Evolutionary conservation across 768 basidiomycete species (phyloP), one percentile per base, ranked within the genome.

Genomic region (Megacollybia marginata): DNA sequence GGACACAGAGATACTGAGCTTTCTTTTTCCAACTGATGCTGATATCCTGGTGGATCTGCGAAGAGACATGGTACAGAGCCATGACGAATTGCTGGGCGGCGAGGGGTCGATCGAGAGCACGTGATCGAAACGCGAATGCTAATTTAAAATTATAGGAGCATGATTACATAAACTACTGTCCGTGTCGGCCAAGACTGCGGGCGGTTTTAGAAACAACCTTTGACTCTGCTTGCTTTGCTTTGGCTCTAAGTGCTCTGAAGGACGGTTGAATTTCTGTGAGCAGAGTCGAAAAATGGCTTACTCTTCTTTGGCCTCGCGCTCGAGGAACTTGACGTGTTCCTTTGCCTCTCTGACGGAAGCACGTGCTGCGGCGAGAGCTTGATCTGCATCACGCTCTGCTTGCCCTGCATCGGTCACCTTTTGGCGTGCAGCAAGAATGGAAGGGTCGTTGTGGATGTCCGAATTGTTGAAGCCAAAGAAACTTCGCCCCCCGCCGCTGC

Each of bases 301-400:
- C 72, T 73, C 69, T 52, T 71, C 67, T 18, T 62, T 52, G 4
- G 67, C 69, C 49, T 71, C 71, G 11, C 60, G 55, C 58, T 73
- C 70, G 11, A 73, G 62, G 40, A 60, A 55, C n/a, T 57, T 55
- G 31, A 69, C 69, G 42, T 73, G 70, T 20, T 68, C 65, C 40
- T 54, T 59, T 1, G 70, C 71, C 44, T 62, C 65, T 16, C 61
- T 57, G 16, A 70, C 71, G 43, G 67, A 63, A 1, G 54, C 53
- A 0, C 66, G 40, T 1, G 70, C 71, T 9, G 59, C 50, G 11
- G 48, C 46, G 9, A 72, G 55, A 1, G 70, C 70, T 10, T 58
- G 57, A 52, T 72, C 71, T 11, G 70, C 70, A 2, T 57, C 65
- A 5, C 54, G 42, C 55, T 72, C 71, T 2, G 64, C 65, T 4